Conservation (phyloP, 495 filamentous ascomycete genomes). For the Usnea hakonensis region DNA sequence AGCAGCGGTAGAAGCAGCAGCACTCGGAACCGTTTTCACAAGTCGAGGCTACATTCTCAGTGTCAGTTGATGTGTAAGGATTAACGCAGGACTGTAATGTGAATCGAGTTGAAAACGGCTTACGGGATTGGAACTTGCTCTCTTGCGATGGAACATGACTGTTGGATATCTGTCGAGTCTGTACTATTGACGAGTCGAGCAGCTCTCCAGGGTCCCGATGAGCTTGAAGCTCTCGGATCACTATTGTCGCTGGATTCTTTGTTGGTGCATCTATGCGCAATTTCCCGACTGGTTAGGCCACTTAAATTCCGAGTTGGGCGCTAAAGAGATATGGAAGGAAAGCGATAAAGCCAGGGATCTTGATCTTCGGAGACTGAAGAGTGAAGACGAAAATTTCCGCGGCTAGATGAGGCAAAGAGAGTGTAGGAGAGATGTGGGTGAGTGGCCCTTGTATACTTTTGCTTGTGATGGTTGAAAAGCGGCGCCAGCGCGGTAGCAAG, state of each 20-base stretch:
- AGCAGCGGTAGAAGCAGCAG: constrained; percentile 68
- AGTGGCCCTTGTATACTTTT: neutral
- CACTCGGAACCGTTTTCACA: constrained; percentile 48
- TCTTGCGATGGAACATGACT: constrained; percentile 49
- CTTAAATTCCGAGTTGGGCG: neutral
- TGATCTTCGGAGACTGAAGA: neutral
- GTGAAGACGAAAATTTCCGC: neutral
- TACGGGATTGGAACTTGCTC: constrained; percentile 49
- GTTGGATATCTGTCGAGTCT: neutral
- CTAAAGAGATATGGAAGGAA: neutral
- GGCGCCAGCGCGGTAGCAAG: neutral
- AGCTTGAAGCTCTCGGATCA: neutral
- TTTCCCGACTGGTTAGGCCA: constrained; percentile 12
- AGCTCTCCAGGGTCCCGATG: neutral
- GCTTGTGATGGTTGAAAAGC: neutral
- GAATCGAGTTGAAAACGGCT: constrained; percentile 22
- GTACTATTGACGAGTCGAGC: neutral
- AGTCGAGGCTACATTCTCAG: constrained; percentile 47
- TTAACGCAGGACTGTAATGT: neutral
- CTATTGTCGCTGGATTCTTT: constrained; percentile 14
- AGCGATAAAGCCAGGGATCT: neutral
- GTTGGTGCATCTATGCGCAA: constrained; percentile 12
- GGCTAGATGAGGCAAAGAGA: neutral
- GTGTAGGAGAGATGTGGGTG: neutral
- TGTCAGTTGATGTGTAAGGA: constrained; percentile 24